Evolutionary conservation across 306 rosid species (phyloP).

Genomic region (Prosopis cineraria): DNA sequence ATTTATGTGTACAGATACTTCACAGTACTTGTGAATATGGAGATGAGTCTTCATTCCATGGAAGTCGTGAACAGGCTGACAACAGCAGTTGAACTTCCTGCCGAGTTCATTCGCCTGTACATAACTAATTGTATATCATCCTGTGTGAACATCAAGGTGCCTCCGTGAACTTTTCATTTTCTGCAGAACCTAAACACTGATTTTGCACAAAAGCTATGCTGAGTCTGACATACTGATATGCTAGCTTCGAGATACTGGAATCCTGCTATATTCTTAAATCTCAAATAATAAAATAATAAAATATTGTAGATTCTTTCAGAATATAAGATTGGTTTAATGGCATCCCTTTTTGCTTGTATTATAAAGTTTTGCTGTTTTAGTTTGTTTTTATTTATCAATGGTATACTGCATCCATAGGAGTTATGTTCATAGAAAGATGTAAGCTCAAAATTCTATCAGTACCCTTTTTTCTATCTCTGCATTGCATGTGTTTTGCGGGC

Average conservation of each 20-base stretch:
- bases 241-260: constrained; percentile 3
- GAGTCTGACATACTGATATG: neutral
- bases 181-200: neutral
- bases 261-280: neutral
- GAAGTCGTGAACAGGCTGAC: constrained; percentile 99
- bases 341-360: neutral
- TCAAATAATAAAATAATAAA: too few relatives aligned
- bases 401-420: neutral
- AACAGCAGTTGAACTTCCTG: constrained; percentile 92
- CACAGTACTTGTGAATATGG: constrained; percentile 97
- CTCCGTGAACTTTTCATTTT: constrained; percentile 31
- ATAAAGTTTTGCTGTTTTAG: neutral
- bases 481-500: neutral
- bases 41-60: constrained; percentile 99
- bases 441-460: neutral
- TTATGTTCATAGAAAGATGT: neutral
- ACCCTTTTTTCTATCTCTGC: neutral
- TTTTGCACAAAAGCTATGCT: constrained; percentile 11
- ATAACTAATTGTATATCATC: constrained; percentile 97
- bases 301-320: neutral
- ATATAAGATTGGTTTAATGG: constrained; percentile 7
- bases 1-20: constrained; percentile 74
- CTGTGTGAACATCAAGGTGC: constrained; percentile 95
- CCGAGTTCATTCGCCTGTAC: constrained; percentile 95
- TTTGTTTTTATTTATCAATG: neutral